Conservation (phyloP, 2,329 filamentous ascomycete genomes). For the Didymellaceae sp. region DNA sequence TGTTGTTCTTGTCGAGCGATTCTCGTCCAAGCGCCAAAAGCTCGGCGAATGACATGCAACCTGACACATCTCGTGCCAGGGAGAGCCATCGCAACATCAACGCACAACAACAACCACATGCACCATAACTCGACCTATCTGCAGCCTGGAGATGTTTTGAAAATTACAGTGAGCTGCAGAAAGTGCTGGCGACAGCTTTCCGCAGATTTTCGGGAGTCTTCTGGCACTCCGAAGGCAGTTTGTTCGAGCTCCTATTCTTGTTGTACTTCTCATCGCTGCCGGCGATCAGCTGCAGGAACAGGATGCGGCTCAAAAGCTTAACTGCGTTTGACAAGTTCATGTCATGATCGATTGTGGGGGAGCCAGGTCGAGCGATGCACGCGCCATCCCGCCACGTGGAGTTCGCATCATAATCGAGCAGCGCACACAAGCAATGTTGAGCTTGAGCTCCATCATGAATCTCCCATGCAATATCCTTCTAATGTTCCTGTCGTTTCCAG, state of each 20-base stretch:
- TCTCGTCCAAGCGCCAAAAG: constrained; percentile 23
- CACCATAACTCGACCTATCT: constrained; percentile 18
- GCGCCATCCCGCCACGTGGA: constrained; percentile 28
- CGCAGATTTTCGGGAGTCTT: constrained; percentile 41
- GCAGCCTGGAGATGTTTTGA: not conserved
- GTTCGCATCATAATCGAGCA: constrained; percentile 12
- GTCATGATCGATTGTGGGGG: constrained; percentile 21
- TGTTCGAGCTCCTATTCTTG: constrained; percentile 22
- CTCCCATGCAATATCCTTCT: not conserved
- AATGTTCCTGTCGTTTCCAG: not conserved
- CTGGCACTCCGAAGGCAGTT: constrained; percentile 11
- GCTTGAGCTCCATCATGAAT: not conserved
- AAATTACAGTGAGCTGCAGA: constrained; percentile 8
- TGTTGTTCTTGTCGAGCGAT: constrained; percentile 30
- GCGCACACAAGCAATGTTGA: constrained; percentile 8
- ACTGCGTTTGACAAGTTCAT: constrained; percentile 22
- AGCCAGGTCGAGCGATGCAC: constrained; percentile 28
- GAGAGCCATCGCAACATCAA: constrained; percentile 24
- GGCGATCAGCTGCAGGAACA: constrained; percentile 45
- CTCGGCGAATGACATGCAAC: constrained; percentile 23
- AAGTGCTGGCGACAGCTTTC: constrained; percentile 11
- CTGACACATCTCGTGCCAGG: constrained; percentile 24
- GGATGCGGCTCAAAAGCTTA: constrained; percentile 46
- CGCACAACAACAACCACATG: constrained; percentile 25
- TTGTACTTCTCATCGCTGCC: constrained; percentile 33